Conservation (phyloP, 2,329 filamentous ascomycete species). For the Trichoderma pleuroti region DNA sequence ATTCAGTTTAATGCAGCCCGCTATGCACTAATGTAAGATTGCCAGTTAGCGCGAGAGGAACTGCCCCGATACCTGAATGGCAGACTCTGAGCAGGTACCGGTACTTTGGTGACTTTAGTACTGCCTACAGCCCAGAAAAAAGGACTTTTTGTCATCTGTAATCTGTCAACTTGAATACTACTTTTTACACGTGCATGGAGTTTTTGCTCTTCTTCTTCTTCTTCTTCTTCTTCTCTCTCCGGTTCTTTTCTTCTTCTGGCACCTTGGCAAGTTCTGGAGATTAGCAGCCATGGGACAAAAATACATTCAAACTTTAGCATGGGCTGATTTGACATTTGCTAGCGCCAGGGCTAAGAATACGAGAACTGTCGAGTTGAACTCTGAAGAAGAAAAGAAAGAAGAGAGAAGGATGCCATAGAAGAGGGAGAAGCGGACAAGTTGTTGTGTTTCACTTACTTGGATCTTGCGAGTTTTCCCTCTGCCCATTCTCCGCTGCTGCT, state of each 20-base stretch:
- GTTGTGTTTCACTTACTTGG: background rate
- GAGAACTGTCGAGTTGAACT: background rate
- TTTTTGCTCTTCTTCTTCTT: background rate
- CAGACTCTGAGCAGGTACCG: background rate
- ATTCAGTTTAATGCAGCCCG: constrained; percentile 11
- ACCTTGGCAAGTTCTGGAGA: background rate
- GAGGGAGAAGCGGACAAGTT: background rate
- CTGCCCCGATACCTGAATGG: constrained; percentile 17
- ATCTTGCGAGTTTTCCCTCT: background rate
- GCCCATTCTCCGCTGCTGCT: background rate
- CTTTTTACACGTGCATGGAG: background rate
- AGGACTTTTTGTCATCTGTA: background rate
- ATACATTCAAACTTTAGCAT: background rate
- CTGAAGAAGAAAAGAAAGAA: background rate
- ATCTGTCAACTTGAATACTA: no score
- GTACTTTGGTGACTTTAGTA: background rate
- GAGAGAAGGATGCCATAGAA: background rate
- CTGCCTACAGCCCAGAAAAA: background rate
- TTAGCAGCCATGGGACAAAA: background rate
- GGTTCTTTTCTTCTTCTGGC: background rate
- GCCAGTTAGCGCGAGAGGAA: background rate
- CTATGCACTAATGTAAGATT: constrained; percentile 16
- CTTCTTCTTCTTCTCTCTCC: background rate
- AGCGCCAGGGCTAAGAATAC: background rate
- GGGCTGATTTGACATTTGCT: background rate